Evolutionary conservation across 768 basidiomycete species (phyloP), one percentile per base, ranked within the genome.

Genomic region (Termitomyces bulborhizus): DNA sequence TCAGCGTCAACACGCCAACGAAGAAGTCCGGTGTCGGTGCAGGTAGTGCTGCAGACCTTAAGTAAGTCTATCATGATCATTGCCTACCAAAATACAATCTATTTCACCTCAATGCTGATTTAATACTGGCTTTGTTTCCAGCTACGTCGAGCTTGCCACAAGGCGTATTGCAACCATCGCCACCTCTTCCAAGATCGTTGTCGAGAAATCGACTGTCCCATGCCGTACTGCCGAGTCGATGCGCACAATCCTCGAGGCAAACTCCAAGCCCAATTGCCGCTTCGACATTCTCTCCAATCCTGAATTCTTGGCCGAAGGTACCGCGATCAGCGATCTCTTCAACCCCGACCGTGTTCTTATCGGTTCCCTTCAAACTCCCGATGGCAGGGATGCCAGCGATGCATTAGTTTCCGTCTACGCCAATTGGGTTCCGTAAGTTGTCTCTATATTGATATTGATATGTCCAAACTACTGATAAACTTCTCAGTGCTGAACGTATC

Each of bases 271-370:
- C 55, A 86, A 86, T 63, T 87, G 88, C 73, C 84, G 83, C 57
- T 99, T 99, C 66, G 94, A 98, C 68, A 98, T 99, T 68, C 87
- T 99, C 61, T 98, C 97, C 66, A 99, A 99, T 77, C 97, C 97
- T 55, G 97, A 99, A 70, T 99, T 99, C 79, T 80, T 99, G 46
- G 97, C 97, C 6, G 97, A 99, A 73, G 97, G 97, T 60, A 98
- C 97, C 36, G 97, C 97, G 53, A 95, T 99, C 66, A 63, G 55
- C 46, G 97, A 99, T 70, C 84, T 99, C 29, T 83, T 91, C 70
- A 71, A 66, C 16, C 97, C 97, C 16, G 97, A 99, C 73, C 88
- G 97, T 58, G 96, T 99, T 58, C 84, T 99, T 56, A 97, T 99
- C 68, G 97, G 97, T 21, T 97, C 94, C 32, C 85, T 99, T 9